Evolutionary conservation across 352 stramenopile species (phyloP), one percentile per base, ranked within the genome.

Genomic region (Blastocystis sp.): DNA sequence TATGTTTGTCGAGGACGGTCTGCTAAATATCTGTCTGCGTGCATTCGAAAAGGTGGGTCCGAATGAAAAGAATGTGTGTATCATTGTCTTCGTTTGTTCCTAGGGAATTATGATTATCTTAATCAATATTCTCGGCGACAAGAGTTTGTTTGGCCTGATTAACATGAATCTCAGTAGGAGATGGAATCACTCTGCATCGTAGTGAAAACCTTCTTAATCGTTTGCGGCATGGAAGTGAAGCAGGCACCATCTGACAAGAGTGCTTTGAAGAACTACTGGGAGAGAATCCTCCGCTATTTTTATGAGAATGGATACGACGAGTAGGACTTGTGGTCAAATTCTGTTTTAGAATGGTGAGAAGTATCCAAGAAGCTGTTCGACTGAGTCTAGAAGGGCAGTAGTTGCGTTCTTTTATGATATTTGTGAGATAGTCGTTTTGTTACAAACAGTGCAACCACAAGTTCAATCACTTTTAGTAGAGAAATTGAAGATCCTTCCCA

Each of bases 101-200:
- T 84, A 84, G 73, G 62, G 29, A 20, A 84, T 84, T 69, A 59
- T 64, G 3, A 29, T 84, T n/a, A 84, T 84, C 4, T 3, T 84
- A 34, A 66, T 69, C 29, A 84, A 84, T 45, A 64, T 84, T 63
- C 39, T 84, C 18, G n/a, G 50, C 34, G 29, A 34, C 29, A 34
- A 34, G 29, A 34, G 29, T 34, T 34, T 34, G 29, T 1, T 34
- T 34, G 29, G 29, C 29, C 29, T 34, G 29, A 34, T 34, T 34
- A 34, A 75, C 9, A 53, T 41, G 26, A 75, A 75, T 29, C 34
- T 75, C 29, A 75, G 63, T 75, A 62, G 26, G 23, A 37, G 41
- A 43, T 75, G 63, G 8, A 75, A 34, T 34, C 29, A 34, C 29
- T 34, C 29, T 34, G 29, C 29, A 34, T 34, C 29, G 29, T 34